Percentiles rank a stretch among this genome's conserved stretches.
Evolutionary conservation across 306 rosid genomes (phyloP).

Genomic region (Acacia confusa): DNA sequence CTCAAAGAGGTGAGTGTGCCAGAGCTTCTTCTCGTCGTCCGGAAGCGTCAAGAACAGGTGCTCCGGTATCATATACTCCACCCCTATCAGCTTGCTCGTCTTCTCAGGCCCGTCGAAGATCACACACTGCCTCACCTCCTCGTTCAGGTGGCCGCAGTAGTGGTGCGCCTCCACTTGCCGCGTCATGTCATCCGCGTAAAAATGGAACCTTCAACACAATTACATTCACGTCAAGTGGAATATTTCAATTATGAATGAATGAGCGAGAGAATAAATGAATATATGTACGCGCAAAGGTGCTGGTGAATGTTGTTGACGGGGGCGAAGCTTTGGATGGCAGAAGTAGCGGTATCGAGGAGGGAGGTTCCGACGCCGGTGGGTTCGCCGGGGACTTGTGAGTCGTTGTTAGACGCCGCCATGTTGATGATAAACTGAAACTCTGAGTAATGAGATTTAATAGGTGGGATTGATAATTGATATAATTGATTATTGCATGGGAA

Average conservation of each 20-base stretch:
- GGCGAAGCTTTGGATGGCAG: conserved; percentile 62
- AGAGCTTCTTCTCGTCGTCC: conserved; percentile 70
- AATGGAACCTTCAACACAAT: conserved; percentile 52
- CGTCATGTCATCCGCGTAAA: conserved; percentile 75
- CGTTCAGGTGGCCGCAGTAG: conserved; percentile 69
- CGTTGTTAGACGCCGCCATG: not conserved
- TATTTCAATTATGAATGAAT: not conserved
- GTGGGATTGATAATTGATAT: not conserved
- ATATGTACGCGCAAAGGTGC: conserved; percentile 77
- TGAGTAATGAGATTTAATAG: not conserved
- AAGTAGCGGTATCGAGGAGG: conserved; percentile 58
- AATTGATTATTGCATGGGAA: not conserved
- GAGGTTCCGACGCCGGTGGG: conserved; percentile 46
- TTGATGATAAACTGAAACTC: not conserved
- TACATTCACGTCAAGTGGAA: not conserved
- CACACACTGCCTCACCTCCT: conserved; percentile 84
- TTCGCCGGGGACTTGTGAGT: conserved; percentile 48
- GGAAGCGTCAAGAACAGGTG: conserved; percentile 62
- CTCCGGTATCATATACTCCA: conserved; percentile 65
- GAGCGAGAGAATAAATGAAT: not conserved
- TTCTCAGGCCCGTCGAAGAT: conserved; percentile 52
- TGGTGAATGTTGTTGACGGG: conserved; percentile 83
- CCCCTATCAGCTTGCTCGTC: conserved; percentile 54
- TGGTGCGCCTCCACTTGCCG: conserved; percentile 93
- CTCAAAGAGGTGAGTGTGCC: conserved; percentile 91